Conservation (phyloP, 345 rosid species). For the Gossypium ekmanianum region DNA sequence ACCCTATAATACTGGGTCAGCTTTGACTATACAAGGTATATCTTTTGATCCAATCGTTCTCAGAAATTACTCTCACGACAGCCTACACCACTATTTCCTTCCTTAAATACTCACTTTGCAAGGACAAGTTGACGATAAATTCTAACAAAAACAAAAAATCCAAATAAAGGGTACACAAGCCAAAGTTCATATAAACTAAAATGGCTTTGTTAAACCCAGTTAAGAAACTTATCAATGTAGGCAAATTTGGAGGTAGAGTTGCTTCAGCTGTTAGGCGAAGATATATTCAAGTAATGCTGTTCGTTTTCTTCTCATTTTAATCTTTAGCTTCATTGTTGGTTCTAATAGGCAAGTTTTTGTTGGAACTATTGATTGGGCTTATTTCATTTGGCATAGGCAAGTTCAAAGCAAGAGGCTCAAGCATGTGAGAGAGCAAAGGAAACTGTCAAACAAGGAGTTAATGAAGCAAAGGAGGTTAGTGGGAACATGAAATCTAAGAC, state of each 20-base stretch:
- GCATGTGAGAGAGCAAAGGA: constrained; percentile 17
- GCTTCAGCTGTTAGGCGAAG: constrained; percentile 9
- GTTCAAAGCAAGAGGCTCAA: constrained; percentile 19
- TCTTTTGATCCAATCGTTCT: not conserved
- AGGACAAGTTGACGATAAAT: not conserved
- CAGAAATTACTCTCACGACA: constrained; percentile 7
- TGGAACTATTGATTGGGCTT: not conserved
- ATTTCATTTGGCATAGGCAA: constrained; percentile 13
- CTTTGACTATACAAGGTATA: not conserved
- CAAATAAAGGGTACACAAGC: not conserved
- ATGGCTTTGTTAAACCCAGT: constrained; percentile 19
- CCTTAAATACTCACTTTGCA: constrained; percentile 2
- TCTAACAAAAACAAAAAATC: not conserved
- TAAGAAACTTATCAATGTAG: constrained; percentile 5
- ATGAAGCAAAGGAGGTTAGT: constrained; percentile 14
- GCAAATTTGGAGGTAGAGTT: constrained; percentile 7
- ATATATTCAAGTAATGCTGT: constrained; percentile 16
- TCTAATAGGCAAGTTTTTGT: not conserved
- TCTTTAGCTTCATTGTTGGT: not conserved
- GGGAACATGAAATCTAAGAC: constrained; percentile 22
- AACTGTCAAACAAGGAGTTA: constrained; percentile 23
- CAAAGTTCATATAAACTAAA: not conserved
- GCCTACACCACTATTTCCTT: not conserved
- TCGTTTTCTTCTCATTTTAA: not conserved
- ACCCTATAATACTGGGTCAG: constrained; percentile 19